A percentile compares a stretch with the other conserved stretches of the same genome.
Conservation (phyloP, 208 protist species). For the Borovskyia barvae region DNA sequence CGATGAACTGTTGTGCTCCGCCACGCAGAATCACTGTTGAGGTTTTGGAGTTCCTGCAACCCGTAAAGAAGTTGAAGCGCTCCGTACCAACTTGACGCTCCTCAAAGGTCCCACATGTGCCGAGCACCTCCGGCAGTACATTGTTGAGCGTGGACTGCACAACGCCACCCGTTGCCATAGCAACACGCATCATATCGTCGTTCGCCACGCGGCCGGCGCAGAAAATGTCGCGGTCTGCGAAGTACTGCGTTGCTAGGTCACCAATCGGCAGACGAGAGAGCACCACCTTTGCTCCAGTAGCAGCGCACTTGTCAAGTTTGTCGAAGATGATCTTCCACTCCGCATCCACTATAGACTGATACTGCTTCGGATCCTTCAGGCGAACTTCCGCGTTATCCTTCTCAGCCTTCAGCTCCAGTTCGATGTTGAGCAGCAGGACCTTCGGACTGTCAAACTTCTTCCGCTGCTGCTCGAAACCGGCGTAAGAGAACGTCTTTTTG, state of each 20-base stretch:
- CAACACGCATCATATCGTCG: constrained; percentile 95
- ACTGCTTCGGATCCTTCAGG: constrained; percentile 98
- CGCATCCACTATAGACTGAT: constrained; percentile 99
- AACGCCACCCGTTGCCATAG: constrained; percentile 95
- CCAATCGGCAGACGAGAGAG: constrained; percentile 99
- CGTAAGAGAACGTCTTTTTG: constrained; percentile 99
- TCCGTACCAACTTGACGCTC: constrained; percentile 98
- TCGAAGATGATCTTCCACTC: constrained; percentile 99
- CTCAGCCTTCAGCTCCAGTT: constrained; percentile 99
- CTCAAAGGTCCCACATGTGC: constrained; percentile 97
- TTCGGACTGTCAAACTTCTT: constrained; percentile 98
- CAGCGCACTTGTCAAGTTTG: constrained; percentile 99
- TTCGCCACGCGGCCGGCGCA: constrained; percentile 99
- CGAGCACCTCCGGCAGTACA: constrained; percentile 93
- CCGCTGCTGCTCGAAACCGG: constrained; percentile 99
- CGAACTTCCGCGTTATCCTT: constrained; percentile 99
- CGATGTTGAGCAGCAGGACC: constrained; percentile 99
- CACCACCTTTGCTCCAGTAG: constrained; percentile 98
- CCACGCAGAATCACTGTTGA: constrained; percentile 95
- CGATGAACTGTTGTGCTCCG: constrained; percentile 99
- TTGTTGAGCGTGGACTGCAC: constrained; percentile 98
- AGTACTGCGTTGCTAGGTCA: constrained; percentile 99
- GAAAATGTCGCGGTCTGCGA: constrained; percentile 99
- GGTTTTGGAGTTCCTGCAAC: constrained; percentile 91
- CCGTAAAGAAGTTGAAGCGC: constrained; percentile 99